A percentile compares a stretch with the other conserved stretches of the same genome.
Conservation (phyloP, 495 filamentous ascomycete species). For the Penicillium angulare region DNA sequence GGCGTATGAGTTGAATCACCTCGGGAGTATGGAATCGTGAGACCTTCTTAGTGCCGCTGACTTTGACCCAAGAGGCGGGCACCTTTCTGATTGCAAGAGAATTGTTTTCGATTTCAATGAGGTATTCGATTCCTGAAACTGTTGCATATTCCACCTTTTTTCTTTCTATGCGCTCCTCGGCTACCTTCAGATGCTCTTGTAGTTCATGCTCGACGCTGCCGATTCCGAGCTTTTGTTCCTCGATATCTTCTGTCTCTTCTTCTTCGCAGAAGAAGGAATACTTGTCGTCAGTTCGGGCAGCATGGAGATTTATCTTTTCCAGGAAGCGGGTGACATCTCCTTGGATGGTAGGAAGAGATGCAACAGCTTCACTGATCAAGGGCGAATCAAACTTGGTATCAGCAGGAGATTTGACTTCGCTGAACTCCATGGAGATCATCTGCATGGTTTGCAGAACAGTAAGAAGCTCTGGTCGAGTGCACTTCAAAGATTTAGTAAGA, state of each 20-base stretch:
- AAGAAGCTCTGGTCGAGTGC: constrained; percentile 86
- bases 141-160: constrained; percentile 73
- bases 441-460: constrained; percentile 82
- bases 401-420: constrained; percentile 57
- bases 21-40: constrained; percentile 94
- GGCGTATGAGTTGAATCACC: constrained; percentile 74
- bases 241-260: constrained; percentile 81
- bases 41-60: constrained; percentile 88
- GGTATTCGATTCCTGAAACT: constrained; percentile 87
- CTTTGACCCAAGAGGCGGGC: constrained; percentile 90
- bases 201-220: constrained; percentile 85
- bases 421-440: constrained; percentile 71
- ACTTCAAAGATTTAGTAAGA: constrained; percentile 45
- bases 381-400: constrained; percentile 74
- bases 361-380: constrained; percentile 70
- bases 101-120: constrained; percentile 84
- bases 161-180: constrained; percentile 66
- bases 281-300: constrained; percentile 85
- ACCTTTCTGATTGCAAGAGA: constrained; percentile 71
- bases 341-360: constrained; percentile 72
- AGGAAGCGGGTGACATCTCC: constrained; percentile 69
- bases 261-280: constrained; percentile 89
- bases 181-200: constrained; percentile 67
- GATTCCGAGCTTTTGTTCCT: constrained; percentile 87
- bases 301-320: constrained; percentile 80